Conservation (phyloP, 176 grass and related monocot species). For the Carex pumila region DNA sequence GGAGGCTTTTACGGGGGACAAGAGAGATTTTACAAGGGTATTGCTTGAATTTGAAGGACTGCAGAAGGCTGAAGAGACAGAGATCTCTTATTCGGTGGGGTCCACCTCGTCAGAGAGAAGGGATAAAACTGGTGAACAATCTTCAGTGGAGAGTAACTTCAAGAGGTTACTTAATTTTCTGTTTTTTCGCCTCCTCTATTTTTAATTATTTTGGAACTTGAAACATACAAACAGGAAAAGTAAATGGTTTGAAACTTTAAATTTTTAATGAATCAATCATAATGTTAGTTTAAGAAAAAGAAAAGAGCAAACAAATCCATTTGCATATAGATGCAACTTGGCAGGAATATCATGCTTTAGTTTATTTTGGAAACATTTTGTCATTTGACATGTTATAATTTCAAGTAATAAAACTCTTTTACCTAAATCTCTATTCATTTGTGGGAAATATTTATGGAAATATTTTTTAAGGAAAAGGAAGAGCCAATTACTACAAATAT, state of each 20-base stretch:
- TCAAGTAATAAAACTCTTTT: neutral
- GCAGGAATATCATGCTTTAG: neutral
- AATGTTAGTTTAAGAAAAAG: neutral
- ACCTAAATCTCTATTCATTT: neutral
- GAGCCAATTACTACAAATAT: neutral
- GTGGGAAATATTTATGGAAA: neutral
- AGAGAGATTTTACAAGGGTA: neutral
- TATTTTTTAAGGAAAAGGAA: neutral
- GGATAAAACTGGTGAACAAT: slow-evolving; percentile 2
- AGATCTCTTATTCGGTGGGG: neutral
- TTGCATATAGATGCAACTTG: neutral
- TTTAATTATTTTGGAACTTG: neutral
- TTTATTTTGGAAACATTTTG: neutral
- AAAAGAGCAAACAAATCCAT: neutral
- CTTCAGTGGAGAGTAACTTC: slow-evolving; percentile 22
- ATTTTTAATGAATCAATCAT: neutral
- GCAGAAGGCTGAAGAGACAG: neutral
- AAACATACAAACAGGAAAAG: neutral
- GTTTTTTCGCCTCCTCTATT: neutral
- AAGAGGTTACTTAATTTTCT: slow-evolving; percentile 14
- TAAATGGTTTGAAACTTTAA: neutral
- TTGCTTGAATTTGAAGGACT: neutral
- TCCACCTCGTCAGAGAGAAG: slow-evolving; percentile 16
- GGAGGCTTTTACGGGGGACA: neutral
- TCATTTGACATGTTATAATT: neutral